Percentiles rank a stretch among this genome's conserved stretches.
phyloP scores from a whole-genome alignment of 1,284 basidiomycete species.

The Malassezia obtusa region DNA sequence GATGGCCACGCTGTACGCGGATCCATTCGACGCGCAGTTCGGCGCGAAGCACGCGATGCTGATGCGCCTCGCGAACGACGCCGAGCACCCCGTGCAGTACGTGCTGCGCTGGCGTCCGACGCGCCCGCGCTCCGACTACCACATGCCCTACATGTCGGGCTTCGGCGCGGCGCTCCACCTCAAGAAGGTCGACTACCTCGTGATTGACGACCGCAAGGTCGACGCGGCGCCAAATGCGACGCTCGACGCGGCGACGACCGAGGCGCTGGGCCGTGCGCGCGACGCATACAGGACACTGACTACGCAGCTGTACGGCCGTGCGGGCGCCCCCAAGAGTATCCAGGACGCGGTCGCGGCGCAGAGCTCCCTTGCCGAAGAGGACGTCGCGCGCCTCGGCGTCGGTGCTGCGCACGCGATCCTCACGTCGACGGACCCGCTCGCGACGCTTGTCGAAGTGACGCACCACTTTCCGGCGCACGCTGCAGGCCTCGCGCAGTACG shows the following conservation, averaged over 20 bases:
- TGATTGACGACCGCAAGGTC: conserved; percentile 53
- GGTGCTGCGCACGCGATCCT: conserved; percentile 27
- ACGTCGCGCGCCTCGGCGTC: conserved; percentile 23
- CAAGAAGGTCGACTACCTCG: conserved; percentile 95
- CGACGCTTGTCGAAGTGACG: conserved; percentile 30
- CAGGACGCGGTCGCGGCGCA: conserved; percentile 1
- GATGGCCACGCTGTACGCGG: conserved; percentile 29
- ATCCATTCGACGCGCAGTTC: conserved; percentile 34
- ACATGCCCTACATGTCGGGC: conserved; percentile 56
- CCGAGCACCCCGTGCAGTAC: conserved; percentile 20
- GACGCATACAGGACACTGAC: neutral
- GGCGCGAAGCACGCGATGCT: conserved; percentile 26
- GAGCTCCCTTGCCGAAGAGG: conserved; percentile 16
- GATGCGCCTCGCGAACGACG: conserved; percentile 8
- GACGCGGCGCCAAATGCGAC: conserved; percentile 9
- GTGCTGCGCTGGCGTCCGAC: conserved; percentile 44
- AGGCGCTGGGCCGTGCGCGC: neutral
- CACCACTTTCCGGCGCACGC: conserved; percentile 41
- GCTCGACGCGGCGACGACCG: neutral
- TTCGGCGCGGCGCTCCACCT: conserved; percentile 84
- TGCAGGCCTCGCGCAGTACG: conserved; percentile 21
- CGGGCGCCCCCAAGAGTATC: neutral
- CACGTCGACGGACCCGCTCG: conserved; percentile 31
- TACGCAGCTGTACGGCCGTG: neutral
- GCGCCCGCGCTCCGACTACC: neutral